phyloP scores from a whole-genome alignment of 768 basidiomycete species.

The Lactifluus echinatus region DNA sequence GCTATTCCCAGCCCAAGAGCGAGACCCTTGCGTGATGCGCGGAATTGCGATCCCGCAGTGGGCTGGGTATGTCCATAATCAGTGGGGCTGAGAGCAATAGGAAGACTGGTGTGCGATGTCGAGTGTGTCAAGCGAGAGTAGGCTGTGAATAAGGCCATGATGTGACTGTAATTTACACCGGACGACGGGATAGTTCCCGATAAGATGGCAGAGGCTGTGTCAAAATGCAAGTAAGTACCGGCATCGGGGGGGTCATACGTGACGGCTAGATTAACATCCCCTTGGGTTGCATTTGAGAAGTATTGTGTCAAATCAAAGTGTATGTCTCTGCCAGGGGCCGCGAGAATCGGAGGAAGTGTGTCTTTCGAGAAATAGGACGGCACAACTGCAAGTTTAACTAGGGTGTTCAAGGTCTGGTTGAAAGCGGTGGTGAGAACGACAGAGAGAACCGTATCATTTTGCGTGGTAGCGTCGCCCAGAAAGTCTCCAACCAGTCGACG shows the following conservation, averaged over 20 bases:
- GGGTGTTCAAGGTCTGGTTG: slow-evolving; percentile 59
- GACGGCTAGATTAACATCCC: slow-evolving; percentile 44
- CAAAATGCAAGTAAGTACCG: slow-evolving; percentile 45
- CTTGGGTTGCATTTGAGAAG: slow-evolving; percentile 43
- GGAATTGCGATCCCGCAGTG: slow-evolving; percentile 30
- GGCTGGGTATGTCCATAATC: slow-evolving; percentile 33
- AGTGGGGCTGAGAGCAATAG: slow-evolving; percentile 37
- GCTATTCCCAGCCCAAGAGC: slow-evolving; percentile 52
- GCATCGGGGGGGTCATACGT: slow-evolving; percentile 45
- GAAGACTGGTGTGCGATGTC: slow-evolving; percentile 56
- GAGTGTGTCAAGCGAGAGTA: slow-evolving; percentile 60
- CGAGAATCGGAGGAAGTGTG: slow-evolving; percentile 47
- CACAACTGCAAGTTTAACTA: slow-evolving; percentile 55
- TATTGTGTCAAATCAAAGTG: slow-evolving; percentile 46
- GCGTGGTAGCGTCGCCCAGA: slow-evolving; percentile 34
- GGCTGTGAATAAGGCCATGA: slow-evolving; percentile 55
- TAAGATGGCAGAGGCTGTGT: slow-evolving; percentile 37
- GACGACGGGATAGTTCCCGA: slow-evolving; percentile 42
- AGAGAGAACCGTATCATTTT: slow-evolving; percentile 37
- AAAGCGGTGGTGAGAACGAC: slow-evolving; percentile 53
- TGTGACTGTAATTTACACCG: slow-evolving; percentile 26
- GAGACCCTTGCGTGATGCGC: slow-evolving; percentile 39
- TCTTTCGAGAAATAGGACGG: slow-evolving; percentile 63
- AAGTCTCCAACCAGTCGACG: slow-evolving; percentile 58
- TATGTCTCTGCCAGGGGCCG: slow-evolving; percentile 42